Base-by-base conservation (phyloP, 1,284 basidiomycete species). In the Ceraceosorus guamensis region DNA sequence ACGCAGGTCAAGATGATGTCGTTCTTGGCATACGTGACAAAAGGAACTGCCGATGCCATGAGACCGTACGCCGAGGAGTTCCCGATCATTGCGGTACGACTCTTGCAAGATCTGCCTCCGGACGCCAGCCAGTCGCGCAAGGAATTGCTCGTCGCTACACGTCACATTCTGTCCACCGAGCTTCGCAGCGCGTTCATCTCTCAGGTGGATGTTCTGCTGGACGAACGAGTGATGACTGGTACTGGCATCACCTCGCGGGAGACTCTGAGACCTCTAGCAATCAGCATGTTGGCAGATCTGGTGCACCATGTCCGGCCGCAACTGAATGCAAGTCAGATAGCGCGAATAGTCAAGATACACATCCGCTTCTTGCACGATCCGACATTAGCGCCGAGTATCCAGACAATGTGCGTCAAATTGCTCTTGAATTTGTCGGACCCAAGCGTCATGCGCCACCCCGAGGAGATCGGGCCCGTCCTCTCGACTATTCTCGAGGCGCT, bases 351-450 rank as follows among this genome's bases (percentile, higher is more conserved):
- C 33, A 84, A 88, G 66, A 84, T 90, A 59, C 96, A 91, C 74
- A 87, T 89, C 5, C 85, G 86, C 55, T 85, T 91, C 68, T 83
- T 97, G 48, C 93, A 97, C 78, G 92, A 97, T 72, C 83, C 89
- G 2, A 85, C 87, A 11, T 82, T 93, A 51, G 83, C 85, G 10
- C 86, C 84, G 61, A 85, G 83, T 55, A 85, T 93, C 41, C 91
- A 97, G 75, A 89, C 89, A 13, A 83, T 97, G 78, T 91, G 89
- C 64, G 87, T 88, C 60, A 98, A 97, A 78, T 85, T 96, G 76
- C 85, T 97, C 68, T 88, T 91, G 71, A 90, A 87, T 62, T 82
- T 96, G 37, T 83, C 90, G 52, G 95, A 98, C 63, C 84, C 85
- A 46, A 87, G 95, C 53, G 79, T 87, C 43, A 63, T 62, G 34